Conservation (phyloP, 2,329 filamentous ascomycete genomes). For the Neopestalotiopsis clavispora region DNA sequence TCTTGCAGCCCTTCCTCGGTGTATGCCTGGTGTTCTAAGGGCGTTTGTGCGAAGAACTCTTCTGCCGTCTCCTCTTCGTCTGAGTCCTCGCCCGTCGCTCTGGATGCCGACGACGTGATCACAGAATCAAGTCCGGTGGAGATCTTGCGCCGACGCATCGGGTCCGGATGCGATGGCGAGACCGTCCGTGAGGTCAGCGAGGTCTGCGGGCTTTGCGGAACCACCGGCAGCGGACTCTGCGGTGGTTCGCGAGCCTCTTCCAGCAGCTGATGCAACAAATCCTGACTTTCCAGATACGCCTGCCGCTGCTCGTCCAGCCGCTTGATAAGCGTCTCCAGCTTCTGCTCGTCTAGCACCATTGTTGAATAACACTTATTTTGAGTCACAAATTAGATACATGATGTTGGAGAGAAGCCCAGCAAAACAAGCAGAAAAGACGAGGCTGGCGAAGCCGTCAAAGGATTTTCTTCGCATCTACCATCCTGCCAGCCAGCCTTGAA, state of each 20-base stretch:
- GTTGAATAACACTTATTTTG: not conserved
- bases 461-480: no score
- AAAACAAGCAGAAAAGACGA: no score
- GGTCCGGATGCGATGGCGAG: not conserved
- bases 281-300: constrained; percentile 1
- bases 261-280: not conserved
- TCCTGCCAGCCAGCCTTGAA: no score
- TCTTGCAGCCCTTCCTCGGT: not conserved
- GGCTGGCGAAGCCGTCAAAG: no score
- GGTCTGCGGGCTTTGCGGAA: not conserved
- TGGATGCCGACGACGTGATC: not conserved
- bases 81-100: not conserved
- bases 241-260: not conserved
- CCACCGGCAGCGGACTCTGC: not conserved
- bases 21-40: not conserved
- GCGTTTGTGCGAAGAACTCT: constrained; percentile 1
- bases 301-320: constrained; percentile 1
- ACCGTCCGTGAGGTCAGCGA: not conserved
- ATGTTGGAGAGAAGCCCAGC: no score
- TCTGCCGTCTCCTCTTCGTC: not conserved
- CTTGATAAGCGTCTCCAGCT: not conserved
- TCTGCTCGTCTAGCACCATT: constrained; percentile 2
- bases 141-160: not conserved
- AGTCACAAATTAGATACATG: not conserved
- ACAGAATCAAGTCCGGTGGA: constrained; percentile 1